Conservation (phyloP, 2,329 filamentous ascomycete species). For the Arthroderma uncinatum region DNA sequence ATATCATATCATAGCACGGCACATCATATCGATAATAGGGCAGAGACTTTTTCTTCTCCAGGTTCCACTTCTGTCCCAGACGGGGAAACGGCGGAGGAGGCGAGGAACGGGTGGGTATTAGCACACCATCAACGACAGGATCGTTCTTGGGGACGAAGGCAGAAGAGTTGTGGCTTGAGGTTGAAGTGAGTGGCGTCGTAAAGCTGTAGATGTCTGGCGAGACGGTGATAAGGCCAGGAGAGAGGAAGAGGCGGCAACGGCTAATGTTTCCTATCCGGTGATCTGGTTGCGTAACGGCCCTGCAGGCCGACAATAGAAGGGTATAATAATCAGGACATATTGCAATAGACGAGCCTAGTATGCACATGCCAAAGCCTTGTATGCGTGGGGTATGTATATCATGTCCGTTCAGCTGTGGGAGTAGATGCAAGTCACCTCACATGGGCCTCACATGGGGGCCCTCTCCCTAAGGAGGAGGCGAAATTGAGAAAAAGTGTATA, state of each 20-base stretch:
- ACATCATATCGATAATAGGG: background rate
- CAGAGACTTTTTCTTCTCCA: background rate
- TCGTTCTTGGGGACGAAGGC: background rate
- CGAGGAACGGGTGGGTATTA: background rate
- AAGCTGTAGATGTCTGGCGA: background rate
- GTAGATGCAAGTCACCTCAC: background rate
- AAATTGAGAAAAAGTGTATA: background rate
- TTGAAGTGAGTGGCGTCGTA: background rate
- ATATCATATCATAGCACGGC: background rate
- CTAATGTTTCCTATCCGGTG: background rate
- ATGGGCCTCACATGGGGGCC: too few species aligned
- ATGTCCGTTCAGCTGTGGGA: background rate
- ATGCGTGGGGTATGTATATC: background rate
- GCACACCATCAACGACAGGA: background rate
- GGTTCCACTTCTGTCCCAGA: background rate
- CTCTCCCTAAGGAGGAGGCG: too few species aligned
- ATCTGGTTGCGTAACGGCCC: background rate
- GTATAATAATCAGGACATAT: background rate
- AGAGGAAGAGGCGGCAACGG: background rate
- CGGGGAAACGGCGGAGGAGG: background rate
- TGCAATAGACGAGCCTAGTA: background rate
- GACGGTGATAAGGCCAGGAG: background rate
- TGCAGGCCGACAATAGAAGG: background rate
- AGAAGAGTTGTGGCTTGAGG: background rate
- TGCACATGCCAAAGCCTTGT: background rate